phyloP scores from a whole-genome alignment of 495 filamentous ascomycete genomes.

The Physcia stellaris region DNA sequence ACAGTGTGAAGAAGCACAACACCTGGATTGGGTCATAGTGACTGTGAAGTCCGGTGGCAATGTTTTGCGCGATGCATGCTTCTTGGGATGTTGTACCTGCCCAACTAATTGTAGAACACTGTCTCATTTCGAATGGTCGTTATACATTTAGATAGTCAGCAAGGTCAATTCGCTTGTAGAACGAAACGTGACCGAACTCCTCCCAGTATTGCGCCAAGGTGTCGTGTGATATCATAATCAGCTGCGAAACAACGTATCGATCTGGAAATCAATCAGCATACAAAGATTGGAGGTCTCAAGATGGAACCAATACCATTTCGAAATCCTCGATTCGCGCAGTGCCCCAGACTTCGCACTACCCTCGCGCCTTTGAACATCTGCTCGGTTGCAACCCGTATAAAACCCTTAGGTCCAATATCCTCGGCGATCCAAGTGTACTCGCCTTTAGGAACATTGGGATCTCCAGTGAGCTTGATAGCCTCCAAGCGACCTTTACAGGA shows the following conservation, averaged over 20 bases:
- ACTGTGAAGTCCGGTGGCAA: too few species aligned
- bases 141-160: too few species aligned
- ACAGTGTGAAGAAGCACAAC: too few species aligned
- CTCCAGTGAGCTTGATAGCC: conserved; percentile 83
- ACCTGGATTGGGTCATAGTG: too few species aligned
- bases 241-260: conserved; percentile 54
- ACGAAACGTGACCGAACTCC: conserved; percentile 64
- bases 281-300: too few species aligned
- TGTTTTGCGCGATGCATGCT: too few species aligned
- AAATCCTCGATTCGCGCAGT: conserved; percentile 63
- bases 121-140: too few species aligned
- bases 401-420: conserved; percentile 53
- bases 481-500: conserved; percentile 42
- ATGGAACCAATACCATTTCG: conserved; percentile 52
- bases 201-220: conserved; percentile 75
- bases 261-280: too few species aligned
- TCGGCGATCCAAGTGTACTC: conserved; percentile 66
- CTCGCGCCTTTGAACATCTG: conserved; percentile 57
- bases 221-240: conserved; percentile 68
- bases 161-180: conserved; percentile 66
- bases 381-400: conserved; percentile 48
- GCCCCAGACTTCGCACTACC: conserved; percentile 62
- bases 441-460: conserved; percentile 76
- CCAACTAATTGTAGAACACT: too few species aligned
- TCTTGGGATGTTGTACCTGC: too few species aligned